Percentiles rank a stretch among this genome's conserved stretches.
These are phyloP conservation scores for Stagonosporopsis cucurbitacearum DNA, from an alignment of 2,329 filamentous ascomycete genomes.

Conservation along the genomic window DNA sequence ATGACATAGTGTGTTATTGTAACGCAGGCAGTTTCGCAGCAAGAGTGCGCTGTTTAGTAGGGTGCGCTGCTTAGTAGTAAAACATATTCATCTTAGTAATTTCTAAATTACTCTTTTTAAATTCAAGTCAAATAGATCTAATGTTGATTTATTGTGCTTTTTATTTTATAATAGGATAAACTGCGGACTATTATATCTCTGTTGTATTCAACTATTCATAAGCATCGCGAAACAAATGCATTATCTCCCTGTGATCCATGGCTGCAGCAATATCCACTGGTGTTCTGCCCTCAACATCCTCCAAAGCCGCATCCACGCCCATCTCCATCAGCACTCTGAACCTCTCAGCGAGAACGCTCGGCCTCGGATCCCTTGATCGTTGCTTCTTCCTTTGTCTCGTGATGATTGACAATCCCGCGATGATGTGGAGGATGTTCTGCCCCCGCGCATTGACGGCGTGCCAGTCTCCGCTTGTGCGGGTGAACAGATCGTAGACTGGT, in stretches of 20 bases:
- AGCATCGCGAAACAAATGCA: neutral
- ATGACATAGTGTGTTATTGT: too few species aligned
- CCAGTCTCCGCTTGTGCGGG: neutral
- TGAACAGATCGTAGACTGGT: neutral
- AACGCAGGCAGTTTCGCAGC: too few species aligned
- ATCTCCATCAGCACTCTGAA: neutral
- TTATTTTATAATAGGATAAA: too few species aligned
- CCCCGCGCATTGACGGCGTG: neutral
- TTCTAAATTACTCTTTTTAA: too few species aligned
- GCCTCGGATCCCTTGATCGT: neutral
- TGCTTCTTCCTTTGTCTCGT: neutral
- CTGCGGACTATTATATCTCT: too few species aligned
- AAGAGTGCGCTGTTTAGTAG: too few species aligned
- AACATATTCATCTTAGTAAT: too few species aligned
- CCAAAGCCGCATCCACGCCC: neutral
- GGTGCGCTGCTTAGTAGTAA: too few species aligned
- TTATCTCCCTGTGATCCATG: neutral
- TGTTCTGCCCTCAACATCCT: neutral
- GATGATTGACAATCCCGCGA: neutral
- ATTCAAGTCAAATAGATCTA: too few species aligned
- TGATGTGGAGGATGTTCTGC: neutral
- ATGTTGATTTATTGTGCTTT: too few species aligned
- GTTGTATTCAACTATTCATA: too few species aligned
- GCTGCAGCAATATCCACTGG: neutral
- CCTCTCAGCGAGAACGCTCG: neutral